Base-by-base conservation (phyloP, 1,284 basidiomycete species). In the Ceratorhiza oryzae-sativae region DNA sequence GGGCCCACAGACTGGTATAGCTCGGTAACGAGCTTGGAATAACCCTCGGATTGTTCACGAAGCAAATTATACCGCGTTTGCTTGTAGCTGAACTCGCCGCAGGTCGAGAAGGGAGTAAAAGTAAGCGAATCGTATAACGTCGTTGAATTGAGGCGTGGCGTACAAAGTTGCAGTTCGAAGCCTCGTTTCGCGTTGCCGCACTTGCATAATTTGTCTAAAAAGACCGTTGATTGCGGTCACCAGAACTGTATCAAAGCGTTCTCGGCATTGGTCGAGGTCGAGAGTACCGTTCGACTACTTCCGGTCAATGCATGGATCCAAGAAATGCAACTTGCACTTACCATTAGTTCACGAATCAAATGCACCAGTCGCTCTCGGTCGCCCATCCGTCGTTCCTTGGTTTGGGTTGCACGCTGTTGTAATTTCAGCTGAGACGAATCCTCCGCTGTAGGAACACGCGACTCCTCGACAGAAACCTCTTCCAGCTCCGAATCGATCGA, bases 51-150 rank as follows among this genome's bases (percentile, higher is more conserved):
- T 76, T 97, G 94, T 82, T 99, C 97, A 48, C 97, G 91, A 10
- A 98, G 86, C 39, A 99, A 86, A 78, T 99, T 99, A 84, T 95
- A 98, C 81, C 98, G 98, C 82, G 95, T 95, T 80, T 99, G 97
- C 80, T 97, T 98, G 86, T 97, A 99, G 81, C 91, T 93, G 77
- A 58, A 32, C 41, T 68, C 68, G 25, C 45, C 63, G 36, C 42
- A 45, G 39, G 55, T 13, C 51, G 60, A 76, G 30, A n/a, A 59
- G 34, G 30, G 65, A 32, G 45, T 18, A 72, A 49, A 32, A 53
- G 55, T 71, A 65, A 72, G 53, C 49, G 46, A 58, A 60, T 49
- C 48, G 73, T 67, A 58, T 10, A 67, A 46, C 34, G 8, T 42
- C 5, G 45, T 56, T 48, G 49, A 53, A 36, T 23, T 68, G 55